phyloP scores from a whole-genome alignment of 73 alveolate species.

The Tetrahymena thermophila region DNA sequence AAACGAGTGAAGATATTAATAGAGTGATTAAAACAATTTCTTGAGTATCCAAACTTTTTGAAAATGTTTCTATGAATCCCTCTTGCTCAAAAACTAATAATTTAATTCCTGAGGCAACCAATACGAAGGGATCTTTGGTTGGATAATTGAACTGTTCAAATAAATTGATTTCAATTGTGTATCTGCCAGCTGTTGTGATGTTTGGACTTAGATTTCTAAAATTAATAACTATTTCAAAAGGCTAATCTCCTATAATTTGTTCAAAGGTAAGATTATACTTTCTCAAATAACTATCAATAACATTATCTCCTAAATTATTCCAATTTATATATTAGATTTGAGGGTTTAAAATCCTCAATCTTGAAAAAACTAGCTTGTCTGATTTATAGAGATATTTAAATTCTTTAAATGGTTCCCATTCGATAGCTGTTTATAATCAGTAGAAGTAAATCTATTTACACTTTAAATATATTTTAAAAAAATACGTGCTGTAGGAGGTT shows the following conservation, averaged over 20 bases:
- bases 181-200: background rate
- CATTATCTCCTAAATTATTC: background rate
- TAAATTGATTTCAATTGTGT: background rate
- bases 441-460: background rate
- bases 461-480: background rate
- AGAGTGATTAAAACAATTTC: background rate
- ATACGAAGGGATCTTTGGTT: background rate
- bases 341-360: background rate
- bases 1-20: background rate
- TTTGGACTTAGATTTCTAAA: background rate
- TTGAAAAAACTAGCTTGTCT: background rate
- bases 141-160: background rate
- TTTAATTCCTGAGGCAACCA: background rate
- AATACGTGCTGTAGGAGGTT: background rate
- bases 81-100: background rate
- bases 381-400: background rate
- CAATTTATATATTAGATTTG: background rate
- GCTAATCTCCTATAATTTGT: background rate
- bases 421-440: background rate
- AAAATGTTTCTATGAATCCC: background rate
- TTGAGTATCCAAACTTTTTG: background rate
- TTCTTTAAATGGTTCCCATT: background rate
- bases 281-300: background rate
- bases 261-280: background rate
- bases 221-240: background rate